A percentile compares a stretch with the other conserved stretches of the same genome.
Evolutionary conservation across 345 rosid genomes (phyloP).

Genomic region (Eucalyptus virginea): DNA sequence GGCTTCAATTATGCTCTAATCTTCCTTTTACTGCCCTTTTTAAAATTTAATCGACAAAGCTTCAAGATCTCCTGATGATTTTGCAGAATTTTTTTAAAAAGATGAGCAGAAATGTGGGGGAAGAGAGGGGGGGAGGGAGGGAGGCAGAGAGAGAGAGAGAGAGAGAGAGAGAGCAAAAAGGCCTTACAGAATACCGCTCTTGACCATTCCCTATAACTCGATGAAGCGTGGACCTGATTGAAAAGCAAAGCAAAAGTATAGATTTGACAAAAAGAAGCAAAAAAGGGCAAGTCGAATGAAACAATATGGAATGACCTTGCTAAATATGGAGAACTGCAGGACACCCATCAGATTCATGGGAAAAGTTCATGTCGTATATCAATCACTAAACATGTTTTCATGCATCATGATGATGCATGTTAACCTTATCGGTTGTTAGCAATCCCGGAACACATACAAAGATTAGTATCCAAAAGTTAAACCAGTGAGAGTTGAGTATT

Average conservation of each 20-base stretch:
- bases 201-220: constrained; percentile 71
- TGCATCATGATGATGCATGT: background rate
- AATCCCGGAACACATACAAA: background rate
- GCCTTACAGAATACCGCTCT: constrained; percentile 59
- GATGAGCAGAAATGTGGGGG: background rate
- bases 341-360: background rate
- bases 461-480: background rate
- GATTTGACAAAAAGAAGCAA: background rate
- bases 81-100: background rate
- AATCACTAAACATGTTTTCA: background rate
- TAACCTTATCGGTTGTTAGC: background rate
- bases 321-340: background rate
- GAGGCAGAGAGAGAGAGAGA: too few relatives aligned
- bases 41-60: background rate
- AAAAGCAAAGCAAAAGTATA: background rate
- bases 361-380: background rate
- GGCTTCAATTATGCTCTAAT: background rate
- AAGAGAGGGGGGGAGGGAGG: accelerated
- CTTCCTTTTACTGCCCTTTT: background rate
- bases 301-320: background rate
- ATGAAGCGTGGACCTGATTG: constrained; percentile 67
- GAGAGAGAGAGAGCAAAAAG: background rate
- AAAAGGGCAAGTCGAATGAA: background rate
- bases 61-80: background rate
- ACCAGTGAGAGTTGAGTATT: background rate